Evolutionary conservation across 768 basidiomycete species (phyloP).

Genomic region (Lentinula lateritia): DNA sequence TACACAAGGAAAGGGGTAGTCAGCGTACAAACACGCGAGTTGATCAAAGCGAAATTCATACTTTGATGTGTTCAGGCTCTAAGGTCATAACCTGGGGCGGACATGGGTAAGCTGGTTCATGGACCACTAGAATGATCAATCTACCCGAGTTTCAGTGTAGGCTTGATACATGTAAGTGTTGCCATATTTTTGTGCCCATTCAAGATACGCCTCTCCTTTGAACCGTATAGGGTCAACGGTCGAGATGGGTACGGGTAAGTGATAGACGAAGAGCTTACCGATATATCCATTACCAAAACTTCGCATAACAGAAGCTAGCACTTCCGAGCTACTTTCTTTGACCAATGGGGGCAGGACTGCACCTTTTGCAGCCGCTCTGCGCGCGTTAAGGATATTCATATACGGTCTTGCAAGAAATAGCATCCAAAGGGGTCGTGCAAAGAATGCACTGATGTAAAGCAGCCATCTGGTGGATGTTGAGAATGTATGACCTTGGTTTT

Average conservation of each 20-base stretch:
- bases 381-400: background rate
- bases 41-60: background rate
- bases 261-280: background rate
- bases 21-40: too few species aligned
- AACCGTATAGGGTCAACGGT: background rate
- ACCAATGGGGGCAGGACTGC: background rate
- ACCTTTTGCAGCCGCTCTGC: background rate
- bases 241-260: background rate
- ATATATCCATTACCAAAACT: background rate
- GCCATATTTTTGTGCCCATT: conserved; percentile 5
- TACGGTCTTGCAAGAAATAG: background rate
- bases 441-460: background rate
- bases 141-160: conserved; percentile 3
- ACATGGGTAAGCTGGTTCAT: background rate
- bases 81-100: conserved; percentile 8
- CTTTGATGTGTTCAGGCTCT: conserved; percentile 23
- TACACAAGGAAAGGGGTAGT: background rate
- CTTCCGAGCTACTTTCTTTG: background rate
- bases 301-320: background rate
- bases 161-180: background rate
- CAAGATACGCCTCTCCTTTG: background rate
- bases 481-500: background rate
- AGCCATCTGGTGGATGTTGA: background rate
- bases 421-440: background rate
- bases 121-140: background rate